These are phyloP conservation scores for Epichloe elymi DNA, from an alignment of 2,329 filamentous ascomycete species.

Conservation along the genomic window DNA sequence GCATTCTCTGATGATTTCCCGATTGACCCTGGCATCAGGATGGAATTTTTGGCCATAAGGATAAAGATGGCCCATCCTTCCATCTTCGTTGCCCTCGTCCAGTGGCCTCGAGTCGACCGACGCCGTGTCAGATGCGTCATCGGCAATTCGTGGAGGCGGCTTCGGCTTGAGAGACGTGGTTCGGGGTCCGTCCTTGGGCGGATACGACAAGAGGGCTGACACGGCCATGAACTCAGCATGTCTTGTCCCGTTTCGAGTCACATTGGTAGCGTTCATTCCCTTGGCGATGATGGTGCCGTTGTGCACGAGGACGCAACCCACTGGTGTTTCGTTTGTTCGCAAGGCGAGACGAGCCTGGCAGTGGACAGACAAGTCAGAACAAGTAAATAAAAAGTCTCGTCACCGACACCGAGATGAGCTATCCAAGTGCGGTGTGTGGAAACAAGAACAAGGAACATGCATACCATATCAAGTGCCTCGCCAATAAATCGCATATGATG, in stretches of 20 bases:
- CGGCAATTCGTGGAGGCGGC: conserved; percentile 9
- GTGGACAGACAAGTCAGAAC: background rate
- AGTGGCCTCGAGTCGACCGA: conserved; percentile 12
- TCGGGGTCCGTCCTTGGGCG: conserved; percentile 15
- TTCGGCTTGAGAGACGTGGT: conserved; percentile 23
- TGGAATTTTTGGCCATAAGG: conserved; percentile 49
- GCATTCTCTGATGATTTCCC: conserved; percentile 54
- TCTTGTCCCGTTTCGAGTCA: conserved; percentile 78
- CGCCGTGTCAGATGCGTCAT: conserved; percentile 13
- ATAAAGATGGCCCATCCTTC: conserved; percentile 41
- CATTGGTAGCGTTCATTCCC: conserved; percentile 96
- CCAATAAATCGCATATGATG: conserved; percentile 54
- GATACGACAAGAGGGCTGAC: conserved; percentile 36
- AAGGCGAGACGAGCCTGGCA: conserved; percentile 72
- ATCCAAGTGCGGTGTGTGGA: background rate
- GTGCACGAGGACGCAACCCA: conserved; percentile 88
- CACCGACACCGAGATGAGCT: too few relatives aligned
- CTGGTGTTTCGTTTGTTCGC: conserved; percentile 78
- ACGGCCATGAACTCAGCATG: conserved; percentile 94
- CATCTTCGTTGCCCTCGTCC: conserved; percentile 38
- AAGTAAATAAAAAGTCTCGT: too few relatives aligned
- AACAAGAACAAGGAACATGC: conserved; percentile 19
- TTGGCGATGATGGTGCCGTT: conserved; percentile 65
- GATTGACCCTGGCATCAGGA: conserved; percentile 43
- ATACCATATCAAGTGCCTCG: conserved; percentile 75